These are phyloP conservation scores for Rubus idaeus DNA, from an alignment of 306 rosid genomes.

Conservation along the genomic window DNA sequence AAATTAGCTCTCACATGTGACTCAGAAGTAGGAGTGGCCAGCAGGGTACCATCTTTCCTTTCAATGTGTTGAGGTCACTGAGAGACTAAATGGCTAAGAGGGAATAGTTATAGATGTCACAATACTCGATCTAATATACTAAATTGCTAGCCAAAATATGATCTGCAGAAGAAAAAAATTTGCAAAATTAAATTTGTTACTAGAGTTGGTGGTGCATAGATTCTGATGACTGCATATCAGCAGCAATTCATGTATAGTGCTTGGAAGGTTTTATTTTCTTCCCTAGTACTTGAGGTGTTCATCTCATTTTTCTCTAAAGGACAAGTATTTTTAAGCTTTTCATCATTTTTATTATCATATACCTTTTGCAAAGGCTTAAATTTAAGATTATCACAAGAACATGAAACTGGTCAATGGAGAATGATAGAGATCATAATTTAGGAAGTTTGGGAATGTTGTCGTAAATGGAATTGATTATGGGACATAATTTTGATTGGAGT, in stretches of 20 bases:
- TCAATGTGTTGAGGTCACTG: background rate
- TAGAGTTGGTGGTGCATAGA: background rate
- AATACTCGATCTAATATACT: background rate
- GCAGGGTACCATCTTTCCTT: background rate
- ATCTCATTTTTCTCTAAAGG: background rate
- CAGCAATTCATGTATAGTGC: background rate
- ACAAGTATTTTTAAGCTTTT: background rate
- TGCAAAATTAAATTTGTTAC: background rate
- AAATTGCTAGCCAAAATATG: background rate
- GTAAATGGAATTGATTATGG: background rate
- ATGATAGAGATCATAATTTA: background rate
- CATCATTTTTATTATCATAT: background rate
- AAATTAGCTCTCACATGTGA: background rate
- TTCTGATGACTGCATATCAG: background rate
- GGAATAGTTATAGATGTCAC: background rate
- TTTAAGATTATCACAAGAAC: background rate
- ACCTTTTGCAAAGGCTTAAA: background rate
- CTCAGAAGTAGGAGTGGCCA: background rate
- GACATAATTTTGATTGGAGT: background rate
- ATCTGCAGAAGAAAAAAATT: background rate
- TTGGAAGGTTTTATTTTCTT: background rate
- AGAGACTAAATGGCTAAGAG: background rate
- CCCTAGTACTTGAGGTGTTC: background rate
- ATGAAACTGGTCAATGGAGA: background rate
- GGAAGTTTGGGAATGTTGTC: too few species aligned